Percentiles rank a stretch among this genome's conserved stretches.
These are phyloP conservation scores for Monosporozyma solicola DNA, from an alignment of 805 yeast genomes.

Conservation along the genomic window DNA sequence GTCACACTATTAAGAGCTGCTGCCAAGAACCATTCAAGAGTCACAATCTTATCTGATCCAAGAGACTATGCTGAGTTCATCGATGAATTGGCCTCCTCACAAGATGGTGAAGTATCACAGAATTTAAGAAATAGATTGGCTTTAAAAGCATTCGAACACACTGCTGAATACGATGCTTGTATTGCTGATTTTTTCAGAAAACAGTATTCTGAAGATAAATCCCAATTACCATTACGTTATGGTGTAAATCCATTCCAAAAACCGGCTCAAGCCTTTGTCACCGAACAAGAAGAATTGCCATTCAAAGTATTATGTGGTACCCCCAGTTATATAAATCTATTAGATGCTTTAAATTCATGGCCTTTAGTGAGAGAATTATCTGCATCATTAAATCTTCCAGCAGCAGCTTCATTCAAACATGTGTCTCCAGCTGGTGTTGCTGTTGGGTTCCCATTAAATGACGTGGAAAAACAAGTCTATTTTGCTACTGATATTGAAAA, in stretches of 20 bases:
- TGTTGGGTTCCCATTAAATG: conserved; percentile 88
- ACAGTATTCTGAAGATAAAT: conserved; percentile 81
- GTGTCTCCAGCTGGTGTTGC: conserved; percentile 99
- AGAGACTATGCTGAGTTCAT: conserved; percentile 82
- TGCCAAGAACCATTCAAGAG: conserved; percentile 96
- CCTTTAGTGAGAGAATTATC: conserved; percentile 95
- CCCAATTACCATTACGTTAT: conserved; percentile 91
- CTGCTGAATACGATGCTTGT: conserved; percentile 94
- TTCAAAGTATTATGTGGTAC: conserved; percentile 90
- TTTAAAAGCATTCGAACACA: conserved; percentile 94
- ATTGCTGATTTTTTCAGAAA: conserved; percentile 96
- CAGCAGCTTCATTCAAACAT: conserved; percentile 98
- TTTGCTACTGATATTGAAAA: conserved; percentile 92
- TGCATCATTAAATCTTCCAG: conserved; percentile 90
- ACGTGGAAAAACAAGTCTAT: conserved; percentile 87
- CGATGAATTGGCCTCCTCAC: conserved; percentile 51
- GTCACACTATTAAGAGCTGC: conserved; percentile 97
- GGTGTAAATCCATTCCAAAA: conserved; percentile 99
- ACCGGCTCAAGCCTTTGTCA: conserved; percentile 94
- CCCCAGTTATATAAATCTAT: conserved; percentile 94
- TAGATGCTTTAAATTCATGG: conserved; percentile 98
- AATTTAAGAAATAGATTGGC: conserved; percentile 78
- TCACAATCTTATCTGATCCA: conserved; percentile 92
- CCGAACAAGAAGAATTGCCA: conserved; percentile 78
- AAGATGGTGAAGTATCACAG: conserved; percentile 57